Percentiles rank a stretch among this genome's conserved stretches.
phyloP scores from a whole-genome alignment of 169 alveolate genomes.

The Cryptosporidium meleagridis region DNA sequence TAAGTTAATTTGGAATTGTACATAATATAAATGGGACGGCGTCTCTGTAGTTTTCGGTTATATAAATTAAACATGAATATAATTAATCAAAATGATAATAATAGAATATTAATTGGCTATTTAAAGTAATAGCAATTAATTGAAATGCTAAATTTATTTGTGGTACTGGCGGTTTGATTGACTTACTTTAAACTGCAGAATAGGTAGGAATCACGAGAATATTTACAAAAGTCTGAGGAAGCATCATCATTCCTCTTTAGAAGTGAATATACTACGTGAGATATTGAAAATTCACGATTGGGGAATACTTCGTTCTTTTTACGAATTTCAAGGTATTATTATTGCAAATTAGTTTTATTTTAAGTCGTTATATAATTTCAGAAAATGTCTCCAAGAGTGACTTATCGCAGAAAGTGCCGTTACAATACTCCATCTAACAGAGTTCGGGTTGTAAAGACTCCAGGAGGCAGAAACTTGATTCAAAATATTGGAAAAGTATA shows the following conservation, averaged over 20 bases:
- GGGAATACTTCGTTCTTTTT: not conserved
- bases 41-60: conserved; percentile 55
- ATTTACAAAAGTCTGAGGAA: not conserved
- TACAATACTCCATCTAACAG: conserved; percentile 90
- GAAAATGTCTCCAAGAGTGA: conserved; percentile 88
- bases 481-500: conserved; percentile 82
- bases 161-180: not conserved
- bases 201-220: not conserved
- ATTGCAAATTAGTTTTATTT: not conserved
- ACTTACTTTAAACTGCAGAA: not conserved
- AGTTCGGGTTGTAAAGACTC: conserved; percentile 89
- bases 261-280: not conserved
- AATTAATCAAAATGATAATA: not conserved
- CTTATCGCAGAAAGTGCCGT: conserved; percentile 87
- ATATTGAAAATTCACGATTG: not conserved
- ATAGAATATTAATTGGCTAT: not conserved
- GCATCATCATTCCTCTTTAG: not conserved
- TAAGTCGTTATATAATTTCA: not conserved
- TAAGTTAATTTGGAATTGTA: not conserved
- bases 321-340: not conserved
- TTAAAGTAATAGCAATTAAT: not conserved
- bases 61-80: not conserved
- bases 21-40: conserved; percentile 63
- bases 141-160: not conserved
- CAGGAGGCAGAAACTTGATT: conserved; percentile 85